A percentile compares a stretch with the other conserved stretches of the same genome.
These are phyloP conservation scores for Crithidia expoeki DNA, from an alignment of 208 protist species.

Conservation along the genomic window DNA sequence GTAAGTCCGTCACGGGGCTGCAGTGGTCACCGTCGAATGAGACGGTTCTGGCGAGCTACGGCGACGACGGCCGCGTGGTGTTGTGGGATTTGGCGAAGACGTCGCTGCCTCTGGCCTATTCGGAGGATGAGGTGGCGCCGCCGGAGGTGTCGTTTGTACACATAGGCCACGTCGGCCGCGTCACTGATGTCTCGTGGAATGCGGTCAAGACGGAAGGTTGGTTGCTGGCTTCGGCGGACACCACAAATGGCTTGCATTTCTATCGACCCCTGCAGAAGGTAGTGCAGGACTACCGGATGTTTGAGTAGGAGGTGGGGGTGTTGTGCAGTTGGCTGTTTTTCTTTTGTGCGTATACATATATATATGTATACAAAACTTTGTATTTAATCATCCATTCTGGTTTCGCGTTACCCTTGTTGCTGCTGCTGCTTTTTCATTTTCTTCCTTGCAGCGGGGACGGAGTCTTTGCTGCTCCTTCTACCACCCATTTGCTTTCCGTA, in stretches of 20 bases:
- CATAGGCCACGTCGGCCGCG: constrained; percentile 94
- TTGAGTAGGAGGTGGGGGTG: constrained; percentile 4
- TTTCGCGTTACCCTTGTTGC: background rate
- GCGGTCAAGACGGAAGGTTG: constrained; percentile 85
- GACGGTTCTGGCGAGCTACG: constrained; percentile 45
- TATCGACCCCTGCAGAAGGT: constrained; percentile 43
- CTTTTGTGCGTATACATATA: background rate
- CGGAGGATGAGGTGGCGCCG: constrained; percentile 50
- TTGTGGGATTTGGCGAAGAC: constrained; percentile 58
- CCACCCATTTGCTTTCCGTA: no score
- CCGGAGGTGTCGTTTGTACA: constrained; percentile 94
- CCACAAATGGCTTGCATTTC: constrained; percentile 97
- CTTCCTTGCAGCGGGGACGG: background rate
- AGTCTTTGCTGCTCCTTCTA: background rate
- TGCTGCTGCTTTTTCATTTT: constrained; percentile 4
- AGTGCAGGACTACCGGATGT: constrained; percentile 47
- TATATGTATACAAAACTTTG: background rate
- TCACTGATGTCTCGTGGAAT: constrained; percentile 95
- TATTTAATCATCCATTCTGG: background rate
- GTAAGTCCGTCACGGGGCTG: constrained; percentile 43
- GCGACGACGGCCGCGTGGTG: constrained; percentile 62
- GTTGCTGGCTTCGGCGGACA: constrained; percentile 93
- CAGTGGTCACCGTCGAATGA: constrained; percentile 65
- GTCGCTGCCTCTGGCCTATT: constrained; percentile 42
- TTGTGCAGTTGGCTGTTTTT: no score